Conservation (phyloP, 768 basidiomycete genomes). For the Panus rudis region DNA sequence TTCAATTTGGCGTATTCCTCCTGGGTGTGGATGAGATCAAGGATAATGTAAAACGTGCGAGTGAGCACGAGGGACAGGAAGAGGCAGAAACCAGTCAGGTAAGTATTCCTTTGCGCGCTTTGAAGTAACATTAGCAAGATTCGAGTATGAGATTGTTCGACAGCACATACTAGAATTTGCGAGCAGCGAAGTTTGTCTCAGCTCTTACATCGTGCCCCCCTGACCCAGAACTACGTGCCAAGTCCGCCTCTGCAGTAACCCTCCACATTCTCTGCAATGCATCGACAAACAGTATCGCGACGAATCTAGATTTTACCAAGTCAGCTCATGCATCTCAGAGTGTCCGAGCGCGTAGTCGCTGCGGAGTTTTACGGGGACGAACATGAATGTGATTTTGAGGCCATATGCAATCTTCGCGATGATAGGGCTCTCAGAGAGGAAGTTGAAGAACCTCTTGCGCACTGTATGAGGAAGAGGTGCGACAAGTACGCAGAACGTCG, state of each 20-base stretch:
- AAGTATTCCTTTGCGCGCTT: constrained; percentile 85
- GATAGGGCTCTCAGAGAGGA: constrained; percentile 59
- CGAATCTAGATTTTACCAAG: constrained; percentile 61
- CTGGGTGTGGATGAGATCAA: constrained; percentile 86
- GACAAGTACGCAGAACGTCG: constrained; percentile 78
- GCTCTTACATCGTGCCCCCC: constrained; percentile 56
- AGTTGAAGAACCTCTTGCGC: constrained; percentile 63
- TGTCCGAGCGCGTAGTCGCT: no score
- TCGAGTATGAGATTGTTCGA: not conserved
- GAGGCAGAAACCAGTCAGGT: constrained; percentile 88
- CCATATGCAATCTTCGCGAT: constrained; percentile 86
- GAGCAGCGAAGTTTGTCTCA: constrained; percentile 85
- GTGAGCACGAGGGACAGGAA: constrained; percentile 95
- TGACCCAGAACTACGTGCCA: constrained; percentile 49
- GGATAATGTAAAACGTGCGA: constrained; percentile 85
- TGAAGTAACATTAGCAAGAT: not conserved
- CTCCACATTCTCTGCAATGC: constrained; percentile 91
- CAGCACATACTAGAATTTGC: constrained; percentile 77
- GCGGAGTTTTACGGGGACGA: constrained; percentile 16
- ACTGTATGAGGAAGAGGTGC: constrained; percentile 76
- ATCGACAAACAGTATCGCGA: constrained; percentile 83
- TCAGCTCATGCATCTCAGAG: no score
- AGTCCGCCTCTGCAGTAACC: constrained; percentile 62
- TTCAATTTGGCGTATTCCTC: constrained; percentile 84
- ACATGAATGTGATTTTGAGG: constrained; percentile 94